phyloP scores from a whole-genome alignment of 257 asterid genomes.

The Solanum rostratum region DNA sequence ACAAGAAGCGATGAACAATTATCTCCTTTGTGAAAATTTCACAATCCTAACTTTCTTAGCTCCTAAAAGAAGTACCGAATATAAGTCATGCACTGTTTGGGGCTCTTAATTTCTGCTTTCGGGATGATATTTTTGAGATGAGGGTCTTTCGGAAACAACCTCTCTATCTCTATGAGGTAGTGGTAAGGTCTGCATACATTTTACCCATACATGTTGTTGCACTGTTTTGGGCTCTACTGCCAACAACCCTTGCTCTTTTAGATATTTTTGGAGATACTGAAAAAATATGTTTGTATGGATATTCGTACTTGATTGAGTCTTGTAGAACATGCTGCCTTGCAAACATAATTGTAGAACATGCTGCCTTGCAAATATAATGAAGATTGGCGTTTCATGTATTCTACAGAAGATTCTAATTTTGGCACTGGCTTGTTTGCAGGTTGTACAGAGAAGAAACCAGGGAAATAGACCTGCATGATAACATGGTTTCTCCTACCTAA shows the following conservation, averaged over 20 bases:
- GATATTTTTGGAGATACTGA: neutral
- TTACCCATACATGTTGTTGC: too few species aligned
- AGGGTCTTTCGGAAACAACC: too few species aligned
- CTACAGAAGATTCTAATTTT: neutral
- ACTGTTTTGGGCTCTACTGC: neutral
- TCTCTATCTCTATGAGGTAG: too few species aligned
- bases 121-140: too few species aligned
- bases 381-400: neutral
- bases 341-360: neutral
- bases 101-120: too few species aligned
- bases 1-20: neutral
- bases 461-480: neutral
- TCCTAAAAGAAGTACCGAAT: too few species aligned
- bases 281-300: neutral
- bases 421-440: neutral
- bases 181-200: too few species aligned
- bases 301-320: neutral
- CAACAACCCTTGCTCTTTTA: neutral
- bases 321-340: neutral
- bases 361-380: neutral
- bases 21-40: too few species aligned
- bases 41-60: too few species aligned
- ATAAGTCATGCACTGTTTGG: too few species aligned
- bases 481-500: neutral
- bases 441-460: conserved; percentile 1